Base-by-base conservation (phyloP, 257 asterid genomes). In the Eustoma russellianum region DNA sequence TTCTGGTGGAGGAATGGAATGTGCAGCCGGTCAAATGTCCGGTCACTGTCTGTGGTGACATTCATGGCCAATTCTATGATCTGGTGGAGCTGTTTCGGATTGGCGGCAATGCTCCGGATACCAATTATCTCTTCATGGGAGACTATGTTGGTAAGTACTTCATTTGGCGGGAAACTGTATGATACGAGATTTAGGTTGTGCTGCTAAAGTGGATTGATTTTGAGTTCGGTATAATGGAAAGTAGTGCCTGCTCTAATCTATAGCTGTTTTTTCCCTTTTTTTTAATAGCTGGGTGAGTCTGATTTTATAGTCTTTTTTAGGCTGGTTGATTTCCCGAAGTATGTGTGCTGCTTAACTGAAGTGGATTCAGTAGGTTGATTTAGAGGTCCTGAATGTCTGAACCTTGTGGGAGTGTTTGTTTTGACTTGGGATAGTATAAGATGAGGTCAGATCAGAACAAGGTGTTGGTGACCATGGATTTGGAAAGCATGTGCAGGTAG, bases 1-100 rank as follows among this genome's bases (percentile, higher is more conserved):
- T 84, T 60, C 77, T 88, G 24, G 95, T 88, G 57, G 96, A 88
- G 70, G 96, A 88, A 64, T 74, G 93, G 93, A 88, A 88, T 56
- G 96, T 88, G 65, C 96, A 84, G 72, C 96, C 96, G 64, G 96
- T 88, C 66, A 88, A 82, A 75, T 88, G 96, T 62, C 96, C 95
- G 17, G 95, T 88, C 43, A 88, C 96, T 33, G 93, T 88, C 12
- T 38, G 43, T 10, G 43, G 43, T 11, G 43, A 38, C 43, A 38
- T 38, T 5, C 43, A 38, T 5, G 95, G 96, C 2, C 96, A 88
- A 71, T 88, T 88, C 56, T 88, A 88, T 70, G 96, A 88, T 78
- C 81, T 88, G 52, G 74, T 88, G 64, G 96, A 88, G 80, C 93
- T 88, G 40, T 88, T 88, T 50, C 75, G 90, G 63, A 88, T 84